Evolutionary conservation across 345 rosid species (phyloP).

Genomic region (Draba incana): DNA sequence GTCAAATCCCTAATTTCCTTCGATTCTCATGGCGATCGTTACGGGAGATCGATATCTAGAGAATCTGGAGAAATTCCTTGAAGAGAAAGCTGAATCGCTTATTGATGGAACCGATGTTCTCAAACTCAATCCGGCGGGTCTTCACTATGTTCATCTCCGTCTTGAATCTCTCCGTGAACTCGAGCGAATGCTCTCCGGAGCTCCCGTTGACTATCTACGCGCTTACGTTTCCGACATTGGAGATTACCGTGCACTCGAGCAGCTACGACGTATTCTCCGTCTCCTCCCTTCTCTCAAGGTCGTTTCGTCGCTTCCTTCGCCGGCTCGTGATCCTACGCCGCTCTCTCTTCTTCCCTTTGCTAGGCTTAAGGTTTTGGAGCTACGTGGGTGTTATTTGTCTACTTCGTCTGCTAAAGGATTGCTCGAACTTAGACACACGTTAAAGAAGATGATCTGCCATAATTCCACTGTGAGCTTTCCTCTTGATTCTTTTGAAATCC

Average conservation of each 20-base stretch:
- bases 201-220: slow-evolving; percentile 96
- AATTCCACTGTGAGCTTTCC: slow-evolving; percentile 83
- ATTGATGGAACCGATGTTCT: slow-evolving; percentile 70
- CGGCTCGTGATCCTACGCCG: slow-evolving; percentile 89
- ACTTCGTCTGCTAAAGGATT: slow-evolving; percentile 90
- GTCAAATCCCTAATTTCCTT: slow-evolving; percentile 14
- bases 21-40: slow-evolving; percentile 68
- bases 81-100: slow-evolving; percentile 67
- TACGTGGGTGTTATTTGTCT: slow-evolving; percentile 92
- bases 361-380: slow-evolving; percentile 75
- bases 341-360: slow-evolving; percentile 80
- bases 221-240: slow-evolving; percentile 98
- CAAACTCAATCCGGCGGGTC: slow-evolving; percentile 93
- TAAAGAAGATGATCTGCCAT: slow-evolving; percentile 93
- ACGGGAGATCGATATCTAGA: slow-evolving; percentile 96
- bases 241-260: slow-evolving; percentile 93
- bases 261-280: slow-evolving; percentile 84
- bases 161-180: slow-evolving; percentile 89
- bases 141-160: slow-evolving; percentile 90
- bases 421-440: slow-evolving; percentile 80
- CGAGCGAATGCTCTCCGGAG: slow-evolving; percentile 79
- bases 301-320: slow-evolving; percentile 74
- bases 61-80: slow-evolving; percentile 76
- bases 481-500: not conserved
- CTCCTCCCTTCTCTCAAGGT: slow-evolving; percentile 82